Conservation (phyloP, 2,329 filamentous ascomycete genomes). For the Penicillium sp. region DNA sequence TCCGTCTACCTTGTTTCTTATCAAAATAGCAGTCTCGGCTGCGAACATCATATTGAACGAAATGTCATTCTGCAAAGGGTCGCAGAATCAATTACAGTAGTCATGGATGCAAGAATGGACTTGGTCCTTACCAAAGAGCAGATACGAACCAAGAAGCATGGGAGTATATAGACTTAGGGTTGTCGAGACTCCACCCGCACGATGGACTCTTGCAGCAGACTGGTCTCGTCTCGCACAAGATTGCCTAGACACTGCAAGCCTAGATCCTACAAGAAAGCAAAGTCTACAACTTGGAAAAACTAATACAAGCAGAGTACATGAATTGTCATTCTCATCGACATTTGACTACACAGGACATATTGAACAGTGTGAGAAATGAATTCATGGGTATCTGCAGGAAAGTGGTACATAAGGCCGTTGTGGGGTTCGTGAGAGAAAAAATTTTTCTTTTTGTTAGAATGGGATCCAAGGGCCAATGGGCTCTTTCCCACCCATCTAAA, state of each 20-base stretch:
- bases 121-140: too few relatives aligned
- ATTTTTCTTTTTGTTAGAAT: slow-evolving; percentile 34
- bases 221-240: too few relatives aligned
- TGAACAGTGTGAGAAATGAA: slow-evolving; percentile 39
- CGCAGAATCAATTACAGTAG: too few relatives aligned
- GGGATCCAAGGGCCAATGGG: slow-evolving; percentile 26
- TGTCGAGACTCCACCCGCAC: too few relatives aligned
- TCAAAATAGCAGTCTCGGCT: too few relatives aligned
- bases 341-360: slow-evolving; percentile 21
- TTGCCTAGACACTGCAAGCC: too few relatives aligned
- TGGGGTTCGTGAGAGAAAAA: slow-evolving; percentile 27
- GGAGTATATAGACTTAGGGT: too few relatives aligned
- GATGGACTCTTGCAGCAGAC: not conserved
- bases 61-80: too few relatives aligned
- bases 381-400: slow-evolving; percentile 47
- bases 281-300: slow-evolving; percentile 5
- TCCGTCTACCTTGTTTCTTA: too few relatives aligned
- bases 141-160: too few relatives aligned
- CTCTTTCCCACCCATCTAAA: slow-evolving; percentile 38
- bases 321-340: slow-evolving; percentile 25
- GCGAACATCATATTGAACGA: too few relatives aligned
- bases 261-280: not conserved
- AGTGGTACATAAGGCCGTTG: slow-evolving; percentile 36
- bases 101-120: too few relatives aligned
- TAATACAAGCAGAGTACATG: slow-evolving; percentile 25